phyloP scores from a whole-genome alignment of 768 basidiomycete species.

The Auriscalpium orientale region DNA sequence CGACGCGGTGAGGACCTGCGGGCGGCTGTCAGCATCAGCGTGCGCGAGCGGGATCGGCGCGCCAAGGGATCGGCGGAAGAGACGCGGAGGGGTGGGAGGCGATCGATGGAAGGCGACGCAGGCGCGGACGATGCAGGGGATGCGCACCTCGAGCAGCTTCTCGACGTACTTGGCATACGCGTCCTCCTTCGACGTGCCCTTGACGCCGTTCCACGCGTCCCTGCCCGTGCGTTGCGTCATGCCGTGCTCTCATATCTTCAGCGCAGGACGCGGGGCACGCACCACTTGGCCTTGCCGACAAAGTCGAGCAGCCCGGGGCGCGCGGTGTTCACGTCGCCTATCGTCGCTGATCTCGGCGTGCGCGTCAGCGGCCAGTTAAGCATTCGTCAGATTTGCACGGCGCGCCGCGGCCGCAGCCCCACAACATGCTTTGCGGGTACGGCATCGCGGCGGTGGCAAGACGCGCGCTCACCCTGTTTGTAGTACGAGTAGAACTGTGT shows the following conservation, averaged over 20 bases:
- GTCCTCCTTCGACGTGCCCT: conserved; percentile 68
- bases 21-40: conserved; percentile 8
- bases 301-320: conserved; percentile 81
- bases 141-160: conserved; percentile 57
- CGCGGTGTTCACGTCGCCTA: conserved; percentile 61
- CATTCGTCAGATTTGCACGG: neutral
- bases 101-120: neutral
- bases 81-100: too few species aligned
- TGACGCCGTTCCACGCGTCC: conserved; percentile 77
- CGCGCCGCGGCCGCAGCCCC: too few species aligned
- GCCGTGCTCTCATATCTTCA: neutral
- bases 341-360: conserved; percentile 40
- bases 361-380: neutral
- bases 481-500: conserved; percentile 84
- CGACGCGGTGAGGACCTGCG: conserved; percentile 49
- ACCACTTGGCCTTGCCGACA: conserved; percentile 88
- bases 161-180: conserved; percentile 70
- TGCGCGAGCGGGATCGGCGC: neutral
- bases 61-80: too few species aligned
- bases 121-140: neutral
- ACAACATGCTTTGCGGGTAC: too few species aligned
- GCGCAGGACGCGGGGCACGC: conserved; percentile 18
- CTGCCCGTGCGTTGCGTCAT: conserved; percentile 30
- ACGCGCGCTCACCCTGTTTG: conserved; percentile 69
- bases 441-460: too few species aligned